phyloP scores from a whole-genome alignment of 345 rosid genomes.

The Passiflora organensis region DNA sequence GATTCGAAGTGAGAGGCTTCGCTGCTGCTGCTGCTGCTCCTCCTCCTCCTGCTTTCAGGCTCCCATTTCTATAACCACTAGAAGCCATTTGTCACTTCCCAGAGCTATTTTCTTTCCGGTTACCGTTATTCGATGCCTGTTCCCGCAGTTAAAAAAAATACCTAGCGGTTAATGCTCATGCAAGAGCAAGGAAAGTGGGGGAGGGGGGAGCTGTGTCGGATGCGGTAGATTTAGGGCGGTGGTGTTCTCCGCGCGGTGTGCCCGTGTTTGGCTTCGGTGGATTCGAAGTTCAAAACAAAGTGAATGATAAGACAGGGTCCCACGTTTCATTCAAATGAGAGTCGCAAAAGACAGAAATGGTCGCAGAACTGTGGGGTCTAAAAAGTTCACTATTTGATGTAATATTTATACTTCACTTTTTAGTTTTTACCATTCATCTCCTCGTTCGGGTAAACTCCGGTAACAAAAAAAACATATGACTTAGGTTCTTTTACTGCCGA shows the following conservation, averaged over 20 bases:
- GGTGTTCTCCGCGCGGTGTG: background rate
- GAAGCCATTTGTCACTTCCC: conserved; percentile 56
- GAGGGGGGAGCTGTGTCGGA: background rate
- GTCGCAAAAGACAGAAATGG: conserved; percentile 25
- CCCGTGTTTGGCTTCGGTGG: conserved; percentile 3
- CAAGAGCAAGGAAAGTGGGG: background rate
- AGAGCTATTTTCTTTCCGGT: background rate
- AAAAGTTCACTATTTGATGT: background rate
- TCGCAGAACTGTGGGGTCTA: conserved; percentile 17
- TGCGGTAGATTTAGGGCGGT: background rate
- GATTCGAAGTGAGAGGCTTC: conserved; percentile 48
- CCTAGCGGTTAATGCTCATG: background rate
- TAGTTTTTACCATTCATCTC: too few species aligned
- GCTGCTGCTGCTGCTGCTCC: conserved; percentile 25
- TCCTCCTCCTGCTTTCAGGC: conserved; percentile 26
- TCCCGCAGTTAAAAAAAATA: background rate
- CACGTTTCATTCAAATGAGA: conserved; percentile 5
- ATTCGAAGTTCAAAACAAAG: conserved; percentile 31
- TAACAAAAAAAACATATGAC: too few species aligned
- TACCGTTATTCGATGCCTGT: background rate
- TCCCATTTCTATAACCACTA: conserved; percentile 49
- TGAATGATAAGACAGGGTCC: conserved; percentile 19
- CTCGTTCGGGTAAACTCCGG: too few species aligned
- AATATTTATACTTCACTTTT: background rate
- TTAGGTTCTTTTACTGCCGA: background rate